A percentile compares a stretch with the other conserved stretches of the same genome.
These are phyloP conservation scores for Guyanaporus albipodus DNA, from an alignment of 768 basidiomycete genomes.

Conservation along the genomic window DNA sequence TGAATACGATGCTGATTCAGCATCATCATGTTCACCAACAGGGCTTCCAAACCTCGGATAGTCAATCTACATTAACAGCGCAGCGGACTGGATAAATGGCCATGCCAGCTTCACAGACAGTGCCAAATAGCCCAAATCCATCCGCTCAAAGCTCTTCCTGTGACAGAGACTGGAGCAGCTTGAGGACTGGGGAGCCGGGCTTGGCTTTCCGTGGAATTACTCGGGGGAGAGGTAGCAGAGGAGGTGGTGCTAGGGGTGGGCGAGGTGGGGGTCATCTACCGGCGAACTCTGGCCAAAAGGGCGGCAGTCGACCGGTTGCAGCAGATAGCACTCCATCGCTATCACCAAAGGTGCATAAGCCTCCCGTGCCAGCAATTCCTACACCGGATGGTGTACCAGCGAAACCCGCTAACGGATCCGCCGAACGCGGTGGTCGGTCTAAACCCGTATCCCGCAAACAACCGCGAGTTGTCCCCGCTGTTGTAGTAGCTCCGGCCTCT, in stretches of 20 bases:
- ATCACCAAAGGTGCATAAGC: conserved; percentile 19
- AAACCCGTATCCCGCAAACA: conserved; percentile 23
- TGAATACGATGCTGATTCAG: conserved; percentile 11
- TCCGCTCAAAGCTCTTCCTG: conserved; percentile 31
- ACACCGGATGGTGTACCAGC: conserved; percentile 22
- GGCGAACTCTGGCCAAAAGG: conserved; percentile 19
- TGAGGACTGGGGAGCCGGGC: conserved; percentile 41
- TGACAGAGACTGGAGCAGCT: conserved; percentile 40
- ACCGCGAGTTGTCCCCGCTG: conserved; percentile 18
- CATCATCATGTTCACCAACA: conserved; percentile 4
- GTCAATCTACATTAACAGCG: neutral
- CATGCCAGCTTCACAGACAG: conserved; percentile 34
- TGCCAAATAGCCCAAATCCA: conserved; percentile 24
- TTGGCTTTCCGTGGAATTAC: conserved; percentile 45
- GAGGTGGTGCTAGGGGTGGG: conserved; percentile 21
- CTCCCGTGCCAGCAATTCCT: conserved; percentile 7
- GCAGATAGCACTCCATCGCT: conserved; percentile 18
- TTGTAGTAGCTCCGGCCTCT: conserved; percentile 21
- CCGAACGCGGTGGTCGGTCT: conserved; percentile 20
- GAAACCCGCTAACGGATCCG: conserved; percentile 18
- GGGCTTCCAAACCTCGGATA: conserved; percentile 1
- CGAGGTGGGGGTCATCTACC: conserved; percentile 30
- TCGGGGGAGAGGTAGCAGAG: conserved; percentile 37
- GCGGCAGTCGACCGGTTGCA: conserved; percentile 20
- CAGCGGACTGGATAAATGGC: conserved; percentile 35